These are phyloP conservation scores for Bipolaris gigantea DNA, from an alignment of 2,329 filamentous ascomycete genomes.

Conservation along the genomic window DNA sequence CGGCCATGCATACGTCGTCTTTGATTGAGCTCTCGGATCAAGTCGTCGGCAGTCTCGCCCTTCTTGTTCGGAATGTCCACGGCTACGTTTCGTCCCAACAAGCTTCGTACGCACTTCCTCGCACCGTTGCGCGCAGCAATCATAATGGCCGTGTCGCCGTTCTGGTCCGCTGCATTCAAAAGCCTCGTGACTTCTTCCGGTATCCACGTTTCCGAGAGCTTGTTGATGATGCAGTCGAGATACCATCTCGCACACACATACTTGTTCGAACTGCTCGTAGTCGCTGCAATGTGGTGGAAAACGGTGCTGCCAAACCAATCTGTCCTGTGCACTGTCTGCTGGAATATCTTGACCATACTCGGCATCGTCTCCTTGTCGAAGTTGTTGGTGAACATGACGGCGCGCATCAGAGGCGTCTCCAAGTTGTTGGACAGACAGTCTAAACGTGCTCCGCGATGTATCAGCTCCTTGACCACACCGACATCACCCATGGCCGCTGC, in stretches of 20 bases:
- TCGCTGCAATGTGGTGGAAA: conserved; percentile 90
- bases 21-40: conserved; percentile 74
- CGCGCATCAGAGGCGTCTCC: conserved; percentile 92
- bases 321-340: conserved; percentile 75
- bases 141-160: conserved; percentile 89
- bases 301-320: conserved; percentile 85
- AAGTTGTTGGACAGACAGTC: conserved; percentile 63
- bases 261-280: conserved; percentile 82
- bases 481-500: conserved; percentile 96
- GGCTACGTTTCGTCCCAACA: conserved; percentile 74
- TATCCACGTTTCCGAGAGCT: conserved; percentile 75
- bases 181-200: conserved; percentile 75
- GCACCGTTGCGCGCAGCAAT: conserved; percentile 85
- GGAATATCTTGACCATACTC: conserved; percentile 77
- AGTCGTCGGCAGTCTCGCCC: conserved; percentile 79
- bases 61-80: conserved; percentile 81
- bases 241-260: conserved; percentile 92
- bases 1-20: conserved; percentile 61
- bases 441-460: conserved; percentile 75
- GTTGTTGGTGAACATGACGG: conserved; percentile 95
- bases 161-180: conserved; percentile 78
- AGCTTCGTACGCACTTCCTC: conserved; percentile 70
- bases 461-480: conserved; percentile 84
- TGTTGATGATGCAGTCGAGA: conserved; percentile 86
- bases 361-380: conserved; percentile 92